phyloP scores from a whole-genome alignment of 2,329 filamentous ascomycete genomes.

The Aaosphaeria pasadenensis region DNA sequence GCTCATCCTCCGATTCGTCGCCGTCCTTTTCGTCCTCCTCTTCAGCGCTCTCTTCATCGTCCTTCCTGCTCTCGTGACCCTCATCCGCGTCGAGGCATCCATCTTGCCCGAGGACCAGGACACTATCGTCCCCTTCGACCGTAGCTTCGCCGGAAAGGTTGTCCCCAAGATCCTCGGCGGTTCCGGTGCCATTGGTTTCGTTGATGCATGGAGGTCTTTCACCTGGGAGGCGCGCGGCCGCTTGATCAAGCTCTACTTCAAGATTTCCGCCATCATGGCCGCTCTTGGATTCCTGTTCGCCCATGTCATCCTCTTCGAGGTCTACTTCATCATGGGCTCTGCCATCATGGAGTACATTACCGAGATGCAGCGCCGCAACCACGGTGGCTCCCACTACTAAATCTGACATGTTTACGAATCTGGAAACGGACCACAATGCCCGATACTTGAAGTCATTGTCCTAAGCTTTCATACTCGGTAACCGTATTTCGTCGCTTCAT shows the following conservation, averaged over 20 bases:
- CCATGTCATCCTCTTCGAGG: conserved; percentile 52
- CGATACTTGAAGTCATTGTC: too few species aligned
- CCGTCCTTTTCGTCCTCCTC: conserved; percentile 36
- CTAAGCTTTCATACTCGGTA: too few species aligned
- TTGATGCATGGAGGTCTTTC: conserved; percentile 78
- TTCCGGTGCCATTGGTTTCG: conserved; percentile 65
- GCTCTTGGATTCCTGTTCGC: conserved; percentile 48
- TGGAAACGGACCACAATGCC: too few species aligned
- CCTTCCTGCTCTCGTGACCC: conserved; percentile 74
- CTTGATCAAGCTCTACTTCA: conserved; percentile 71
- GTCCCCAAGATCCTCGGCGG: conserved; percentile 72
- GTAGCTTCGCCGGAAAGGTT: conserved; percentile 75
- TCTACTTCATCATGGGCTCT: conserved; percentile 47
- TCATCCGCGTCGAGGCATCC: conserved; percentile 82
- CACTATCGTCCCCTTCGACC: conserved; percentile 86
- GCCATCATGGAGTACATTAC: conserved; percentile 17
- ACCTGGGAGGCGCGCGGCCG: conserved; percentile 69
- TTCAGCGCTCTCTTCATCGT: conserved; percentile 64
- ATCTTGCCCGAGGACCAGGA: conserved; percentile 79
- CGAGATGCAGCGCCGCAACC: neutral
- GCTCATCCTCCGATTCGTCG: conserved; percentile 43
- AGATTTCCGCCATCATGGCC: conserved; percentile 59
- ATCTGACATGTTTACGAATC: too few species aligned
- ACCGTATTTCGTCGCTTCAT: too few species aligned
- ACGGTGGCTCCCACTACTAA: too few species aligned